Base-by-base conservation (phyloP, 768 basidiomycete species). In the Lentinula edodes region DNA sequence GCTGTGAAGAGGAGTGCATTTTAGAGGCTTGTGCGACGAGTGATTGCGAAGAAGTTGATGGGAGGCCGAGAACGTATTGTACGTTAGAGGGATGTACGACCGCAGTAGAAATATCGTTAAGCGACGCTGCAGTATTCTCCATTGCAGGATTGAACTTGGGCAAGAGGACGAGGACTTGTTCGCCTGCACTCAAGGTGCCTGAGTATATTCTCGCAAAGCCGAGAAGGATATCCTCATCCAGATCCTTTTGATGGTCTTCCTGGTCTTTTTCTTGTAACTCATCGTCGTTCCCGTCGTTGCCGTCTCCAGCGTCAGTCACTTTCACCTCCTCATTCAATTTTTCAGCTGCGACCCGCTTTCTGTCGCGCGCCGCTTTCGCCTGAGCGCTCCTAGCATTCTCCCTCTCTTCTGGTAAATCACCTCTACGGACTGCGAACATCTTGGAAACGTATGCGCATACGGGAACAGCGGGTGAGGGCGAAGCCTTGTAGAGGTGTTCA, bases 181-280 rank as follows among this genome's bases (percentile, higher is more conserved):
- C 80, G 15, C 90, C 89, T 7, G 78, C 76, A 18, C 80, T 76
- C 52, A 99, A 78, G 4, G 86, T 88, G 16, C 97, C 97, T 18
- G 94, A 94, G 73, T 96, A 99, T 39, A 99, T 79, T 50, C 97
- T 84, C 6, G 95, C 89, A 73, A 99, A 99, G 5, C 96, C 97
- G 18, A 99, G 83, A 23, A 97, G 76, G 4, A 85, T 81, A 71
- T 98, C 95, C 15, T 67, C 71, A 6, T 68, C 71, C 20, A 77
- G 62, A 18, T 71, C 67, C 7, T 54, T 59, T 51, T 74, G 71
- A 48, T 66, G 66, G n/a, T 56, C 32, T 18, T 69, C 68, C 12
- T 65, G 62, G 53, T 65, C 62, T 15, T 56, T 65, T 3, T 65
- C 48, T 18, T 61, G 63, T 5, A 60, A 59, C 7, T 23, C 43